phyloP scores from a whole-genome alignment of 306 rosid genomes.

The Lathyrus tuberosus region DNA sequence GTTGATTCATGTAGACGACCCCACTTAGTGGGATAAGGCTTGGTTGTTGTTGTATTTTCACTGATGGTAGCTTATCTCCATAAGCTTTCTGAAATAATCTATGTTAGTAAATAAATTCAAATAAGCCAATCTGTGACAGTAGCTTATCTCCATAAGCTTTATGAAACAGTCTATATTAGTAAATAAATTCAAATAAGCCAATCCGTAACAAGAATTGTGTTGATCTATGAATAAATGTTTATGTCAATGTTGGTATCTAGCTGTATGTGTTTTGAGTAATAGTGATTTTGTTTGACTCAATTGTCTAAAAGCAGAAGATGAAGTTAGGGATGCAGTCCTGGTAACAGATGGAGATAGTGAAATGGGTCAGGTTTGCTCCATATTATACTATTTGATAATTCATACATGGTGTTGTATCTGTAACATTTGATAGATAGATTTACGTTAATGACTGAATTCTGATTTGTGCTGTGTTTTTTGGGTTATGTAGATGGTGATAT shows the following conservation, averaged over 20 bases:
- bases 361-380: conserved; percentile 93
- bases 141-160: neutral
- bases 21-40: too few species aligned
- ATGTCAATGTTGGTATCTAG: neutral
- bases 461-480: conserved; percentile 46
- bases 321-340: conserved; percentile 73
- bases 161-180: neutral
- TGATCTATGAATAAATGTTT: conserved; percentile 9
- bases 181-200: neutral
- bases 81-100: too few species aligned
- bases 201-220: neutral
- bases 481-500: conserved; percentile 83
- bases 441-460: conserved; percentile 36
- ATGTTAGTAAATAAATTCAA: neutral
- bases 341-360: conserved; percentile 93
- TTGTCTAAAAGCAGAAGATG: conserved; percentile 56
- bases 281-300: conserved; percentile 28
- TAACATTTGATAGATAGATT: too few species aligned
- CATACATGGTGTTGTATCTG: too few species aligned
- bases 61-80: too few species aligned
- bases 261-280: neutral
- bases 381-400: too few species aligned
- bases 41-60: too few species aligned
- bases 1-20: too few species aligned
- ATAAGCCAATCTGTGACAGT: neutral